Evolutionary conservation across 2,329 filamentous ascomycete genomes (phyloP), one percentile per base, ranked within the genome.

Genomic region (Hypomyces rosellus): DNA sequence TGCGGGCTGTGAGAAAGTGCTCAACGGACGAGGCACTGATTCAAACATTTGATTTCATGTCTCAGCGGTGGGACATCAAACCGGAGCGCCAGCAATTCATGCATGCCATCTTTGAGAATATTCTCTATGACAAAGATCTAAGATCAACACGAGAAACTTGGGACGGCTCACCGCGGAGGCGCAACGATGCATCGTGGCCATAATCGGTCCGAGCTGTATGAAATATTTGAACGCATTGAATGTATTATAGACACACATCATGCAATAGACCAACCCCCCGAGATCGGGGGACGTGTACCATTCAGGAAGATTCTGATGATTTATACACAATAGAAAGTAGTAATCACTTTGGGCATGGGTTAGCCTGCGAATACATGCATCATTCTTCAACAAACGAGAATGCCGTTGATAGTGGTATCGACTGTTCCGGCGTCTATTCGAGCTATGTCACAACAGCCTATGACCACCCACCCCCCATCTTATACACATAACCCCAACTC

Each of bases 1-100:
- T 89, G 36, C 71, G 74, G 41, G 86, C 88, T 3, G 88, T 87
- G 63, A 74, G 75, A 53, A 79, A 74, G 54, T 85, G 81, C 60
- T 73, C 74, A n/a, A 70, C 75, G 1, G 63, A 65, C 18, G 71
- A 77, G 11, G 68, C 72, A 33, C 74, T 84, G 43, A 53, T 82
- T 52, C 68, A 75, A 39, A 75, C 80, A 3, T 89, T 78, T 59
- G 71, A 74, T 20, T 64, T 67, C 20, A 61, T 83, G 50, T 70
- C 68, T 34, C 57, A 64, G 38, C 69, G 75, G 34, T 82, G 78
- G 76, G 60, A 71, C 14, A 64, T 76, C 38, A 62, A 66, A 3
- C 49, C 63, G 13, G 64, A 65, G 5, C 70, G 73, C 16, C 63
- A 69, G 39, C 64, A 70, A 25, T 78, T 77, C 46, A 71, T 80